Evolutionary conservation across 352 stramenopile species (phyloP).

Genomic region (Phytophthora podocarpi): DNA sequence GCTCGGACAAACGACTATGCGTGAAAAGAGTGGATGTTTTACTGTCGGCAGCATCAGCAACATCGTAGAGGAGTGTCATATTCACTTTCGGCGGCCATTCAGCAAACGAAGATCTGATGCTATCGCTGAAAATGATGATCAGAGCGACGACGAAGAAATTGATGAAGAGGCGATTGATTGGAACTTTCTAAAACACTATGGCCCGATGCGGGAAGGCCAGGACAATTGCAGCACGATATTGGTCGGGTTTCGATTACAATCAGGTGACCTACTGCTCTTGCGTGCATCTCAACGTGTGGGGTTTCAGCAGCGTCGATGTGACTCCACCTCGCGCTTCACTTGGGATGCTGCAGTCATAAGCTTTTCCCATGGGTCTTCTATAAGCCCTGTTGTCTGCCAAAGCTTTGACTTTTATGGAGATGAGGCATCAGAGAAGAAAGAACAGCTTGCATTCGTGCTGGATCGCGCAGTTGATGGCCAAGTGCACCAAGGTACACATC

Average conservation of each 20-base stretch:
- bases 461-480: slow-evolving; percentile 12
- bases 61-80: slow-evolving; percentile 41
- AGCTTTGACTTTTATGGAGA: slow-evolving; percentile 52
- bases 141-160: slow-evolving; percentile 37
- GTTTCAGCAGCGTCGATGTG: background rate
- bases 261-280: slow-evolving; percentile 36
- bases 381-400: background rate
- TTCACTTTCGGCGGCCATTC: slow-evolving; percentile 36
- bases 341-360: slow-evolving; percentile 27
- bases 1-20: slow-evolving; percentile 20
- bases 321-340: slow-evolving; percentile 5
- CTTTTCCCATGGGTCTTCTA: slow-evolving; percentile 18
- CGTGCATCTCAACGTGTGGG: slow-evolving; percentile 16
- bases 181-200: slow-evolving; percentile 44
- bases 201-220: slow-evolving; percentile 6
- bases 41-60: slow-evolving; percentile 20
- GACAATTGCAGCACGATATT: slow-evolving; percentile 20
- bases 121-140: slow-evolving; percentile 23
- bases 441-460: slow-evolving; percentile 41
- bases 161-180: slow-evolving; percentile 64
- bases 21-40: slow-evolving; percentile 39
- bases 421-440: slow-evolving; percentile 25
- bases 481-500: slow-evolving; percentile 27
- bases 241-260: slow-evolving; percentile 39
- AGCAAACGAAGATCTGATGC: slow-evolving; percentile 9